Evolutionary conservation across 495 filamentous ascomycete genomes (phyloP).

Genomic region (Sabuloglossum arenarium): DNA sequence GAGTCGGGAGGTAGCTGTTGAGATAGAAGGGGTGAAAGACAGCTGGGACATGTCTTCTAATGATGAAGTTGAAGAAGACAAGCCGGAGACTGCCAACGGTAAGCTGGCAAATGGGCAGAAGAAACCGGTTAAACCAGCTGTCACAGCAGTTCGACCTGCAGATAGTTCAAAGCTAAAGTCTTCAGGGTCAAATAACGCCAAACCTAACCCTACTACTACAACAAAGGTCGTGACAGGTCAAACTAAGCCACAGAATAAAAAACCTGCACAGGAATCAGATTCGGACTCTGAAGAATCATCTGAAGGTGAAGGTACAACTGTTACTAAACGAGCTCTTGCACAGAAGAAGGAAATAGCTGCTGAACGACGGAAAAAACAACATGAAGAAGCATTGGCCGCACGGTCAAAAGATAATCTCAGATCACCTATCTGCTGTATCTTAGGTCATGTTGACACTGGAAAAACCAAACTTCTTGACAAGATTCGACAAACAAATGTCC

Average conservation of each 20-base stretch:
- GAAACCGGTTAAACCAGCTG: slow-evolving; percentile 13
- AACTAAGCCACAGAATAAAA: background rate
- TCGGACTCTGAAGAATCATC: slow-evolving; percentile 33
- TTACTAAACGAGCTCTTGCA: slow-evolving; percentile 42
- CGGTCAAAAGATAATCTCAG: slow-evolving; percentile 86
- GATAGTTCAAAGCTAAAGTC: slow-evolving; percentile 5
- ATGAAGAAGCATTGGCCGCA: slow-evolving; percentile 80
- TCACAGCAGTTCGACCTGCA: background rate
- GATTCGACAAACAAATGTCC: slow-evolving; percentile 95
- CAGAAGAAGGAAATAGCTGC: slow-evolving; percentile 73
- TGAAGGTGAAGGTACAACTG: slow-evolving; percentile 49
- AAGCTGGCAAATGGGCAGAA: slow-evolving; percentile 12
- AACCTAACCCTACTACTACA: slow-evolving; percentile 1
- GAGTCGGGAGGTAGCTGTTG: slow-evolving; percentile 72
- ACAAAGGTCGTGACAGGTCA: background rate
- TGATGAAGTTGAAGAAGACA: slow-evolving; percentile 58
- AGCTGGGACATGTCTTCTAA: slow-evolving; percentile 84
- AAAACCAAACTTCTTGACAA: slow-evolving; percentile 99
- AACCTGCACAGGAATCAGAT: slow-evolving; percentile 21
- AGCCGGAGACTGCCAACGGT: slow-evolving; percentile 18
- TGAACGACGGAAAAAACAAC: slow-evolving; percentile 69
- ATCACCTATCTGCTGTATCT: slow-evolving; percentile 97
- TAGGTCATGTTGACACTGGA: slow-evolving; percentile 98
- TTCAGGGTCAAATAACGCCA: slow-evolving; percentile 2
- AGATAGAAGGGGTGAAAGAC: slow-evolving; percentile 61